Evolutionary conservation across 495 filamentous ascomycete genomes (phyloP), one percentile per base, ranked within the genome.

Genomic region (Clohesyomyces aquaticus): DNA sequence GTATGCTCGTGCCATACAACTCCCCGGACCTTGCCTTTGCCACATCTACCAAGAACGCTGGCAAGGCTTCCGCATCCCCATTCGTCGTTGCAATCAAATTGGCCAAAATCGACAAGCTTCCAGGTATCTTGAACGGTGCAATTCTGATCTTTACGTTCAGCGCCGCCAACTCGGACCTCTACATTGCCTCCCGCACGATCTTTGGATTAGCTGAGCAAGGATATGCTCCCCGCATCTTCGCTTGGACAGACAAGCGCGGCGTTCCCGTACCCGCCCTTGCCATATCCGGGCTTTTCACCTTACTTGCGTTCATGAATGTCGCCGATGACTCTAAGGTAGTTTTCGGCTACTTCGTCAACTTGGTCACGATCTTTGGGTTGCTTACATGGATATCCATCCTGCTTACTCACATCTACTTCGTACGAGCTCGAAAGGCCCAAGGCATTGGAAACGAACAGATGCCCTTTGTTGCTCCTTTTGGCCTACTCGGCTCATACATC

Each of bases 351-450:
- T 94, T 96, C 62, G 87, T 94, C 63, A 91, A 93, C 71, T 79
- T 73, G 1, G 68, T 70, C 50, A 65, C 71, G 16, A 71, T 73
- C 41, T 71, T 96, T 28, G 87, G 69, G 0, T 64, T 71, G 8
- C 71, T 96, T 23, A 91, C 88, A 62, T 92, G 91, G 90, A 87
- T 94, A 59, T 92, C 89, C 0, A 87, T 95, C 56, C 81, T 95
- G 0, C 81, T 93, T 52, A 87, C 88, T 0, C 91, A 96, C 75
- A 88, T 96, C 69, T 87, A 74, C 75, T 96, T 95, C 70, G 81
- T 91, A 25, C 79, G 81, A 0, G 91, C 87, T 0, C 87, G 91
- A 58, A 80, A 80, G 48, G 91, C 85, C 1, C 91, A 95, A 74
- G 79, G 81, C 46, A 76, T 95, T n/a, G 80, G 82, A 0, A 75